Percentiles rank a stretch among this genome's conserved stretches.
Evolutionary conservation across 768 basidiomycete species (phyloP).

Genomic region (Termitomyces sp.): DNA sequence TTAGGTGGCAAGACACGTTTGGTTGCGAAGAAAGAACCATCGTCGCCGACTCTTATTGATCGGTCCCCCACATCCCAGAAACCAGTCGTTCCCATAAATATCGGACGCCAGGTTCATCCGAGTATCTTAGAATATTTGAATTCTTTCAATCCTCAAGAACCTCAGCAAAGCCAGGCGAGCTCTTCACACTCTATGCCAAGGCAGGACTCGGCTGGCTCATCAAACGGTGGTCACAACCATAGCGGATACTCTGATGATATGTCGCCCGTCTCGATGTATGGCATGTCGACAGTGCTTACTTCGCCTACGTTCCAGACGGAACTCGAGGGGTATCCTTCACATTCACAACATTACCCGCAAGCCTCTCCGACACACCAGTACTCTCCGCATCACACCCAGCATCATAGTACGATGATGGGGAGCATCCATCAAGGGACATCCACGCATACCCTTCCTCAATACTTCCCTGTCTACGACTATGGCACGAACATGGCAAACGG

Average conservation of each 20-base stretch:
- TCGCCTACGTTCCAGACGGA: slow-evolving; percentile 31
- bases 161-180: slow-evolving; percentile 17
- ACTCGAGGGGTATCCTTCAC: slow-evolving; percentile 27
- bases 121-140: slow-evolving; percentile 66
- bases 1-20: slow-evolving; percentile 66
- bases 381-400: slow-evolving; percentile 12
- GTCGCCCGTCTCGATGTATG: slow-evolving; percentile 44
- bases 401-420: slow-evolving; percentile 17
- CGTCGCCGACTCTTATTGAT: slow-evolving; percentile 51
- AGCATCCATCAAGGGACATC: slow-evolving; percentile 10
- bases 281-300: slow-evolving; percentile 36
- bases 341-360: slow-evolving; percentile 22
- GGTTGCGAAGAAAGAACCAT: slow-evolving; percentile 57
- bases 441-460: slow-evolving; percentile 49
- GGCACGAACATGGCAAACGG: slow-evolving; percentile 30
- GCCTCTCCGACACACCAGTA: slow-evolving; percentile 10
- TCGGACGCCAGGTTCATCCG: slow-evolving; percentile 51
- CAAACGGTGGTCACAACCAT: slow-evolving; percentile 6
- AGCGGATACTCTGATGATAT: slow-evolving; percentile 24
- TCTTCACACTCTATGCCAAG: neutral
- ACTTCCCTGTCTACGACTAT: slow-evolving; percentile 78
- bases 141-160: slow-evolving; percentile 43
- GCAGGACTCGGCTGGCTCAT: slow-evolving; percentile 12
- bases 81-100: slow-evolving; percentile 68
- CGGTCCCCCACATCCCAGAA: slow-evolving; percentile 70